Conservation (phyloP, 306 rosid genomes). For the Castanea mollissima region DNA sequence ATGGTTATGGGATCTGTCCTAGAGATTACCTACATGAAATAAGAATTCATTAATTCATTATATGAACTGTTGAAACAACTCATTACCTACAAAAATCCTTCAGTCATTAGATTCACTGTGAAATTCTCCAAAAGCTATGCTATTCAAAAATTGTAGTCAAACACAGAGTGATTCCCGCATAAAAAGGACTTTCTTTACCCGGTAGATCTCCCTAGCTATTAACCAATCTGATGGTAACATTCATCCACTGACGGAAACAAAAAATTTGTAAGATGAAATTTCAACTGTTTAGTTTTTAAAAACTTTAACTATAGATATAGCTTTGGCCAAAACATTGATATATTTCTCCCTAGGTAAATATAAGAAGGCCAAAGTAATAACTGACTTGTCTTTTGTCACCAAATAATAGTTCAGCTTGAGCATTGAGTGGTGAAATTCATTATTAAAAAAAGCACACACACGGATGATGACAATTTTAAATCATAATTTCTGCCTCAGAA, state of each 20-base stretch:
- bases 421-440: too few species aligned
- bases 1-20: slow-evolving; percentile 84
- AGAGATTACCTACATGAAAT: slow-evolving; percentile 53
- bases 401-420: too few species aligned
- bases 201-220: neutral
- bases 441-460: neutral
- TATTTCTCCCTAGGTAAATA: too few species aligned
- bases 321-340: too few species aligned
- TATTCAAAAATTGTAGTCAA: neutral
- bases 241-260: neutral
- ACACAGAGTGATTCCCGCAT: neutral
- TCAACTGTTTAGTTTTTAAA: neutral
- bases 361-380: too few species aligned
- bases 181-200: neutral
- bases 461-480: too few species aligned
- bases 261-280: neutral
- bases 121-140: neutral
- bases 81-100: neutral
- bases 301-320: neutral
- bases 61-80: neutral
- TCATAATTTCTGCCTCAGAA: too few species aligned
- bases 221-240: neutral
- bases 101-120: neutral
- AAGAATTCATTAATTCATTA: neutral
- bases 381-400: too few species aligned